These are phyloP conservation scores for Phalaenopsis equestris DNA, from an alignment of 106 monocot genomes.

Conservation along the genomic window DNA sequence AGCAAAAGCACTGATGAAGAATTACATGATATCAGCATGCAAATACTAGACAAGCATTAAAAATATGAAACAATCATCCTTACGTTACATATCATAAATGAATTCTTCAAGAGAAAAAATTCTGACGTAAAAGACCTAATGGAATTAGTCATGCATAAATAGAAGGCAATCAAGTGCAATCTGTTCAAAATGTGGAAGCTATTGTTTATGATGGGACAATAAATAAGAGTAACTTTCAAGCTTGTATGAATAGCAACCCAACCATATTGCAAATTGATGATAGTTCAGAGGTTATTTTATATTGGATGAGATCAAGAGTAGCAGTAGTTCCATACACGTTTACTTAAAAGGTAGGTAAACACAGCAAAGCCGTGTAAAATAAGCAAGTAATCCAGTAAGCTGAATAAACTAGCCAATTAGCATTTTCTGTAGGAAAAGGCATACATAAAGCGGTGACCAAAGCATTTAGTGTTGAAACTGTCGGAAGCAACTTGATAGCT, in stretches of 20 bases:
- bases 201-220: neutral
- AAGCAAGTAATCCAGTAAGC: neutral
- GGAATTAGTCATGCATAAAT: too few relatives aligned
- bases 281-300: neutral
- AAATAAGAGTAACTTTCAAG: neutral
- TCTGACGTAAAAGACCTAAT: too few relatives aligned
- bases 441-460: slow-evolving; percentile 81
- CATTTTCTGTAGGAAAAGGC: slow-evolving; percentile 1
- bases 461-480: slow-evolving; percentile 87
- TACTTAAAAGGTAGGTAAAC: neutral
- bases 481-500: slow-evolving; percentile 58
- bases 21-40: neutral
- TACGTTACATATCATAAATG: neutral
- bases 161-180: neutral
- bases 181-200: neutral
- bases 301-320: neutral
- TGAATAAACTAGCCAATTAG: neutral
- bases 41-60: neutral
- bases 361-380: neutral
- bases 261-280: too few relatives aligned
- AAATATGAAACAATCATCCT: neutral
- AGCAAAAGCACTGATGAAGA: neutral
- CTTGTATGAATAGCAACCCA: neutral
- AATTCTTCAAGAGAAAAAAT: neutral
- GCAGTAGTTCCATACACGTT: neutral